Evolutionary conservation across 495 filamentous ascomycete genomes (phyloP).

Genomic region (Penicillium robsamsonii): DNA sequence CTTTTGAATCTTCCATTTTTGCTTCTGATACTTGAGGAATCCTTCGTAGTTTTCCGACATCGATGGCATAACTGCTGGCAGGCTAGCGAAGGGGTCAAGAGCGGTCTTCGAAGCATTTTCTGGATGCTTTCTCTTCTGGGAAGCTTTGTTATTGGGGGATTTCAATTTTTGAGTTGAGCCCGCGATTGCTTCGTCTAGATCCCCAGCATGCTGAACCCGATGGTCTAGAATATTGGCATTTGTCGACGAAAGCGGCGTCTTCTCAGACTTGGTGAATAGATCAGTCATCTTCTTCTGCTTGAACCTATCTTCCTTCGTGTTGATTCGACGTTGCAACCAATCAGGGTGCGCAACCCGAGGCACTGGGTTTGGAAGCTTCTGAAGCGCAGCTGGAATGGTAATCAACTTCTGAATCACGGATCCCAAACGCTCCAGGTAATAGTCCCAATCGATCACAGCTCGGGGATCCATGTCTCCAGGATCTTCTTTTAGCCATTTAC

Average conservation of each 20-base stretch:
- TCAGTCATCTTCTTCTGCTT: constrained; percentile 99
- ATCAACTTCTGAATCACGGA: constrained; percentile 98
- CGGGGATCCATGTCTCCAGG: constrained; percentile 90
- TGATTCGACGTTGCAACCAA: constrained; percentile 91
- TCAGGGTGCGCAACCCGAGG: constrained; percentile 92
- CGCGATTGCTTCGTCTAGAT: constrained; percentile 83
- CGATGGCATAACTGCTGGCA: constrained; percentile 82
- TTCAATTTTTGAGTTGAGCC: constrained; percentile 67
- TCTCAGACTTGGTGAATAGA: constrained; percentile 76
- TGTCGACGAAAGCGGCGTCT: constrained; percentile 70
- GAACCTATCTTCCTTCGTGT: constrained; percentile 91
- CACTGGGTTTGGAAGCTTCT: constrained; percentile 92
- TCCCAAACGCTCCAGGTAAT: constrained; percentile 90
- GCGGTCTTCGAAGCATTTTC: constrained; percentile 60
- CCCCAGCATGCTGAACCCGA: constrained; percentile 54
- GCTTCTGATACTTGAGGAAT: constrained; percentile 93
- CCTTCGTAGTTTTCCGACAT: constrained; percentile 84
- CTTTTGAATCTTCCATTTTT: constrained; percentile 98
- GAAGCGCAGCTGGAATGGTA: constrained; percentile 93
- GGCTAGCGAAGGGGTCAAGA: constrained; percentile 75
- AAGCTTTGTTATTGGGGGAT: constrained; percentile 59
- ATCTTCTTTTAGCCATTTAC: constrained; percentile 95
- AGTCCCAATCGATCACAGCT: constrained; percentile 88
- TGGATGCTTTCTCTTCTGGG: constrained; percentile 82
- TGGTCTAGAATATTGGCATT: constrained; percentile 64